Conservation (phyloP, 768 basidiomycete species). For the Russula lepida region DNA sequence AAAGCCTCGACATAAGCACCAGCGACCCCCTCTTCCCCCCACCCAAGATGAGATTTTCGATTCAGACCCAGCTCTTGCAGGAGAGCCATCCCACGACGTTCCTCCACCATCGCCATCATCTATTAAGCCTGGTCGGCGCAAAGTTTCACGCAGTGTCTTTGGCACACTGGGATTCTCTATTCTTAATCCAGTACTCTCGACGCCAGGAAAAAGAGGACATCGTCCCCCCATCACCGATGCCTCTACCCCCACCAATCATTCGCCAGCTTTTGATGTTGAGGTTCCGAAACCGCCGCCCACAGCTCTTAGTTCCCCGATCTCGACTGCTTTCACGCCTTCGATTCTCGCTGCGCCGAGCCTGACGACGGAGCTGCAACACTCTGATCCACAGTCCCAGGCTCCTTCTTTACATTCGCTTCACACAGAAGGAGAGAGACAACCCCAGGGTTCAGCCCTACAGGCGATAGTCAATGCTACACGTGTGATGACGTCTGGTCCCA, state of each 20-base stretch:
- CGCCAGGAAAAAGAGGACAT: conserved; percentile 19
- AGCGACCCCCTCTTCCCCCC: conserved; percentile 20
- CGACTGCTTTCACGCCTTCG: conserved; percentile 5
- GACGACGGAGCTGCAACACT: conserved; percentile 18
- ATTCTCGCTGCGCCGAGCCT: conserved; percentile 10
- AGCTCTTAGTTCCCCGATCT: conserved; percentile 12
- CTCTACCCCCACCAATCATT: neutral
- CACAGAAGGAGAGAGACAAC: conserved; percentile 25
- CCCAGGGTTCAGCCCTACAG: conserved; percentile 58
- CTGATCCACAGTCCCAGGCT: neutral
- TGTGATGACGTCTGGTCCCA: conserved; percentile 76
- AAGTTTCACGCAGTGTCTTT: conserved; percentile 56
- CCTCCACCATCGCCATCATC: conserved; percentile 15
- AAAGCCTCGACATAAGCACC: conserved; percentile 37
- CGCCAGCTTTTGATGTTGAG: neutral
- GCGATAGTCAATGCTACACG: conserved; percentile 79
- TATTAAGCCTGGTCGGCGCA: conserved; percentile 30
- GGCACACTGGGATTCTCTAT: conserved; percentile 64
- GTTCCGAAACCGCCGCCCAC: neutral
- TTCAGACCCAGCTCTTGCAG: conserved; percentile 9
- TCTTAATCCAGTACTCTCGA: conserved; percentile 37
- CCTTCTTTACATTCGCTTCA: conserved; percentile 20
- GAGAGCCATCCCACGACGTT: conserved; percentile 16
- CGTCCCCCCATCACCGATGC: conserved; percentile 6
- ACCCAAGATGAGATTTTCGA: conserved; percentile 1